Base-by-base conservation (phyloP, 768 basidiomycete species). In the Termitomyces eurrhizus region DNA sequence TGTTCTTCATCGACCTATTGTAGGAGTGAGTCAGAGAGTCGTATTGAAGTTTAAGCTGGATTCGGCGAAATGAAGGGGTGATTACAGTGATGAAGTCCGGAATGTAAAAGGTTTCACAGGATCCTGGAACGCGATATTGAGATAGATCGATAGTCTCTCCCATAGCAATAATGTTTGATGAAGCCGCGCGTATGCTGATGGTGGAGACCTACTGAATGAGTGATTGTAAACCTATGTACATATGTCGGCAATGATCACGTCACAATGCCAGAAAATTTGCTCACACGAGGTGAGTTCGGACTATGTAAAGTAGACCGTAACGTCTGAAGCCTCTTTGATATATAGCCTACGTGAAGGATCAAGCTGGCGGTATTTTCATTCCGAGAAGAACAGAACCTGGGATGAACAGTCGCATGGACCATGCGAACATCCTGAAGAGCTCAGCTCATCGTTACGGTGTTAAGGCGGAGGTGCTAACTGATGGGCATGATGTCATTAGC, bases 71-170 rank as follows among this genome's bases (percentile, higher is more conserved):
- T 60, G 24, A 39, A 35, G 33, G 6, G 41, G 44, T 29, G 11
- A 37, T 36, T 57, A 80, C 82, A 58, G 84, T 83, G 41, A 90
- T 77, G 70, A 94, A 95, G 63, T 92, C 78, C 7, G 90, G 90
- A 21, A 94, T 77, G 73, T 95, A 94, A 68, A 83, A 85, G 3
- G 78, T 77, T 57, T 80, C 77, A 49, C 74, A 67, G 18, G 59
- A 60, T 33, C 76, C 77, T 16, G 70, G 67, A 53, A 81, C 66
- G 52, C 69, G 74, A 67, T 74, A 66, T 18, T 62, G 65, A 29
- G 67, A 67, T 51, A 74, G 46, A 46, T 71, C 69, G 24, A 62
- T 55, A 26, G 52, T 37, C 8, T 50, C 53, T n/a, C 7, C n/a
- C 54, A 55, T 55, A 5, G 29, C 37, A 29, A 18, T 9, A 21